Percentiles rank a stretch among this genome's conserved stretches.
phyloP scores from a whole-genome alignment of 2,329 filamentous ascomycete species.

The Pyrenophora graminea region DNA sequence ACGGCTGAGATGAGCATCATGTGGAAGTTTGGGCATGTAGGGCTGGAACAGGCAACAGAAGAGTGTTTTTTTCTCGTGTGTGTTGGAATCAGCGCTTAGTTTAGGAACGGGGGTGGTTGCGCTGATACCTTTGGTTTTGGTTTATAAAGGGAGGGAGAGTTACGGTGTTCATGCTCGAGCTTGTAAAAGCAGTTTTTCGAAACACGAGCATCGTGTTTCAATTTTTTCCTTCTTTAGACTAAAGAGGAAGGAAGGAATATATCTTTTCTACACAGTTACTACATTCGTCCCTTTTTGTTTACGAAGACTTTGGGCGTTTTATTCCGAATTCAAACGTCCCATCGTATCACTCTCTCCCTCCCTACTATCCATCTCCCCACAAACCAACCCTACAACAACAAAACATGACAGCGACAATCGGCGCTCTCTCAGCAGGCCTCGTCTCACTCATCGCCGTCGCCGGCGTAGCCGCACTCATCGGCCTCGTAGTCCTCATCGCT shows the following conservation, averaged over 20 bases:
- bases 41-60: neutral
- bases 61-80: too few species aligned
- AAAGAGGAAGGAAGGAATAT: too few species aligned
- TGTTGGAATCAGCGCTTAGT: neutral
- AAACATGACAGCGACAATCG: constrained; percentile 5
- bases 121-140: neutral
- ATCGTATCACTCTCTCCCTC: neutral
- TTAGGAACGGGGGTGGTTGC: too few species aligned
- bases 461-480: constrained; percentile 14
- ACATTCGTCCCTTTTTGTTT: neutral
- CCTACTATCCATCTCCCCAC: too few species aligned
- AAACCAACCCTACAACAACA: neutral
- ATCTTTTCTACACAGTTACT: neutral
- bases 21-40: neutral
- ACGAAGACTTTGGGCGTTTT: neutral
- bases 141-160: neutral
- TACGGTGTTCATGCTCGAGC: neutral
- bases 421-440: constrained; percentile 12
- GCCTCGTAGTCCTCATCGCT: constrained; percentile 13
- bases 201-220: neutral
- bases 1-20: neutral
- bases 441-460: constrained; percentile 16
- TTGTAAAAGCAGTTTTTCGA: neutral
- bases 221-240: neutral
- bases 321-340: too few species aligned